Evolutionary conservation across 495 filamentous ascomycete genomes (phyloP), one percentile per base, ranked within the genome.

Genomic region (Trichodelitschia bisporula): DNA sequence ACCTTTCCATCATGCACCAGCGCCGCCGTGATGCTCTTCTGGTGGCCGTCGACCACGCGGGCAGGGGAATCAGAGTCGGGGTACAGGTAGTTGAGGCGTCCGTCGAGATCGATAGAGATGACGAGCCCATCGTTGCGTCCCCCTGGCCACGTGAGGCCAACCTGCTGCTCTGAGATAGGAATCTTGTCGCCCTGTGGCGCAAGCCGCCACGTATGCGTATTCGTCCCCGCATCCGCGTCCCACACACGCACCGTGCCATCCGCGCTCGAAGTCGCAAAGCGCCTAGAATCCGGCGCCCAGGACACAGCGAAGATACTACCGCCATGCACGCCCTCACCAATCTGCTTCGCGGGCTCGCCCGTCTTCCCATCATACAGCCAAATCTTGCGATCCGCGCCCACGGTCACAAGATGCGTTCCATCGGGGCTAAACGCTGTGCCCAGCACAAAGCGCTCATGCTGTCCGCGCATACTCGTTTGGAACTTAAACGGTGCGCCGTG

Each of bases 401-500:
- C 84, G 38, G 74, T 91, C 26, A 84, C 79, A 30, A 97, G 55
- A 12, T 57, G 61, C 18, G 57, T 64, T 15, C 86, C 89, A 51
- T 95, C 84, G 0, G 89, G 89, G 35, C 77, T 83, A 51, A 93
- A 95, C 1, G 64, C 74, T 4, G 78, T 67, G 20, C 79, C 80
- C 44, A 90, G 72, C 8, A 93, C 70, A 44, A 86, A 93, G 27
- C 75, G 74, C 37, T 70, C 74, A 45, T 97, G 86, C 43, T 77
- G 63, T 15, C 68, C 75, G 44, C 74, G 66, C 35, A 77, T 56
- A 20, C 61, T 66, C 1, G 58, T 75, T 36, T 76, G 72, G 56
- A 90, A 97, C 42, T 91, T 93, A 59, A 92, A 93, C 1, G 86
- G 86, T 3, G 74, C 72, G 15, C 86, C 86, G 40, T 92, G 77